phyloP scores from a whole-genome alignment of 2,329 filamentous ascomycete species.

The Fusarium sp. region DNA sequence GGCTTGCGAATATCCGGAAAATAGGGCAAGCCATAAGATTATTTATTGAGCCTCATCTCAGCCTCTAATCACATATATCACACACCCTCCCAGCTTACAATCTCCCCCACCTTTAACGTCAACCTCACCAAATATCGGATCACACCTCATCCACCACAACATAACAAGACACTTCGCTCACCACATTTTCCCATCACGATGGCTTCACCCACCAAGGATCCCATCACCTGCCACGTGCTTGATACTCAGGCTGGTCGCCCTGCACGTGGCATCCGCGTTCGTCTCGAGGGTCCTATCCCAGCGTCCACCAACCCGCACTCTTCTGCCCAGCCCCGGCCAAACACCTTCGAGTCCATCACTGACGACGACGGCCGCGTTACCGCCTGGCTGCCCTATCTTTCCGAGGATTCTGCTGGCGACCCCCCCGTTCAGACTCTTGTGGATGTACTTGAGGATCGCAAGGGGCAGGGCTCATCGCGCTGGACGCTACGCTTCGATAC shows the following conservation, averaged over 20 bases:
- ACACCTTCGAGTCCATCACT: conserved; percentile 75
- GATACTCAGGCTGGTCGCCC: conserved; percentile 83
- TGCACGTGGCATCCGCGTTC: conserved; percentile 74
- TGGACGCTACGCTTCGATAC: conserved; percentile 83
- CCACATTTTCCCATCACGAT: conserved; percentile 31
- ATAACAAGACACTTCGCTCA: conserved; percentile 11
- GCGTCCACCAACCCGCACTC: conserved; percentile 47
- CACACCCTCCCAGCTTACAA: not conserved
- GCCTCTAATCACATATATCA: not conserved
- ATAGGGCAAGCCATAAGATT: not conserved
- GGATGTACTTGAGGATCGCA: conserved; percentile 64
- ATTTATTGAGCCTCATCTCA: not conserved
- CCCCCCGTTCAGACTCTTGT: conserved; percentile 70
- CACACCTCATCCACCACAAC: conserved; percentile 28
- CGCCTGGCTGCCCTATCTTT: conserved; percentile 73
- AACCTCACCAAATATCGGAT: conserved; percentile 22
- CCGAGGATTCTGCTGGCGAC: conserved; percentile 64
- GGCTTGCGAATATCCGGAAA: not conserved
- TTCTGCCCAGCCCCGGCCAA: conserved; percentile 50
- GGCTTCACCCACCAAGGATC: conserved; percentile 62
- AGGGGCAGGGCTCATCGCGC: conserved; percentile 60
- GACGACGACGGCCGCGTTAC: conserved; percentile 82
- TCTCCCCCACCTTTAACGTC: conserved; percentile 37
- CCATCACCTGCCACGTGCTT: conserved; percentile 89
- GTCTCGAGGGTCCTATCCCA: conserved; percentile 65